phyloP scores from a whole-genome alignment of 495 filamentous ascomycete species.

The Xylaria bambusicola region DNA sequence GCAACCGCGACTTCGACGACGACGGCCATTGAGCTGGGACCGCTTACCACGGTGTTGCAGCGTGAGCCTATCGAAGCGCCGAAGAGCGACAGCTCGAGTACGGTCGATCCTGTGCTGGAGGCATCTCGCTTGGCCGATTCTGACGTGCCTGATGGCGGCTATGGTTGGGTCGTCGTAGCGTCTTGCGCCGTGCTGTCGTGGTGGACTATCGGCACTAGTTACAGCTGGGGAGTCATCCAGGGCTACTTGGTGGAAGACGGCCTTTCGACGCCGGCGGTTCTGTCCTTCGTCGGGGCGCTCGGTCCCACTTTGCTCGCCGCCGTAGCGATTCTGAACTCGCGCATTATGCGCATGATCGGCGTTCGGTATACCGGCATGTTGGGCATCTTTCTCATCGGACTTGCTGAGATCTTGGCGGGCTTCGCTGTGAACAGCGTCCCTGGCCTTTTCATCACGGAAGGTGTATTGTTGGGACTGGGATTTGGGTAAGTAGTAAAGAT shows the following conservation, averaged over 20 bases:
- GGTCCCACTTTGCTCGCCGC: slow-evolving; percentile 49
- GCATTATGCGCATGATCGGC: slow-evolving; percentile 53
- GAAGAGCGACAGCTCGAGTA: neutral
- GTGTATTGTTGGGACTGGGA: slow-evolving; percentile 56
- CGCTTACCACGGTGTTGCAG: neutral
- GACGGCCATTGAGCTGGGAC: slow-evolving; percentile 6
- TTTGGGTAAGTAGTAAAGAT: slow-evolving; percentile 38
- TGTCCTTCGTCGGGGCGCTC: slow-evolving; percentile 61
- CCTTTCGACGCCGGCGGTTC: slow-evolving; percentile 47
- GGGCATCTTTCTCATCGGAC: slow-evolving; percentile 49
- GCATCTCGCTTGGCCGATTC: slow-evolving; percentile 52
- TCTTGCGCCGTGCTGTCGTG: slow-evolving; percentile 55
- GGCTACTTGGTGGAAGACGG: slow-evolving; percentile 51
- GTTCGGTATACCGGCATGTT: slow-evolving; percentile 45
- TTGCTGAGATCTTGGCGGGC: slow-evolving; percentile 52
- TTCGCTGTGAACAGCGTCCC: slow-evolving; percentile 51
- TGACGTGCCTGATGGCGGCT: slow-evolving; percentile 58
- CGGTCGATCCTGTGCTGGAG: slow-evolving; percentile 50
- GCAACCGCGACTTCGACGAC: slow-evolving; percentile 11
- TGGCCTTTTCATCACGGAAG: slow-evolving; percentile 58
- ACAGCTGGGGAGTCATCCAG: slow-evolving; percentile 62
- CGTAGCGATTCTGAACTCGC: slow-evolving; percentile 51
- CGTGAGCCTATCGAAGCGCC: slow-evolving; percentile 5
- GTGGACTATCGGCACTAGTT: slow-evolving; percentile 56
- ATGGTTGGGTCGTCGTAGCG: slow-evolving; percentile 59